Percentiles rank a stretch among this genome's conserved stretches.
phyloP scores from a whole-genome alignment of 441 rosid species.

The Pelargonium australe region DNA sequence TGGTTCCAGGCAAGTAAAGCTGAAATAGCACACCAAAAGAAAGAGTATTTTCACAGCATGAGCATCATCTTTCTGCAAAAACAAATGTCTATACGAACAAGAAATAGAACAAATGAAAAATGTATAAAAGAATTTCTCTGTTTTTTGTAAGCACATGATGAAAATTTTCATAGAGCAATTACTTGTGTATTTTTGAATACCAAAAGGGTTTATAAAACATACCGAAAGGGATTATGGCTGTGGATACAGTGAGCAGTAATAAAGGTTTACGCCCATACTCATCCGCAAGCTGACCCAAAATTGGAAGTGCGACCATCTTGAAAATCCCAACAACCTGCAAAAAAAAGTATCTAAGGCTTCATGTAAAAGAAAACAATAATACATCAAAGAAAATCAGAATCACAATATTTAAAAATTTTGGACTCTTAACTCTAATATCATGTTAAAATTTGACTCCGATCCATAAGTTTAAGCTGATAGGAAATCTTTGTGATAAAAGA shows the following conservation, averaged over 20 bases:
- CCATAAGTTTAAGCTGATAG: no score
- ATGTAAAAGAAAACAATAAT: not conserved
- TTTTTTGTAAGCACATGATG: not conserved
- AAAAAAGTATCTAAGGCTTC: not conserved
- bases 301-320: constrained; percentile 1
- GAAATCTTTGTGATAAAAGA: no score
- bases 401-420: not conserved
- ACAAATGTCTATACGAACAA: no score
- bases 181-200: not conserved
- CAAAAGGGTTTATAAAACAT: not conserved
- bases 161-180: not conserved
- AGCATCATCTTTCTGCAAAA: not conserved
- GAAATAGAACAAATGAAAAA: no score
- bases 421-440: no score
- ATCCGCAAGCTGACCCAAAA: constrained; percentile 6
- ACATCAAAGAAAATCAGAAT: not conserved
- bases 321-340: constrained; percentile 3
- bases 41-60: constrained; percentile 1
- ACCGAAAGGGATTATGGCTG: constrained; percentile 9
- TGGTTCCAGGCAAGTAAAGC: constrained; percentile 43
- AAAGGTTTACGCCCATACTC: constrained; percentile 6
- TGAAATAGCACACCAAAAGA: constrained; percentile 20
- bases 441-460: no score
- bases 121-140: no score
- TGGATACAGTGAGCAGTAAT: not conserved